Conservation (phyloP, 2,329 filamentous ascomycete species). For the Pezicula neosporulosa region DNA sequence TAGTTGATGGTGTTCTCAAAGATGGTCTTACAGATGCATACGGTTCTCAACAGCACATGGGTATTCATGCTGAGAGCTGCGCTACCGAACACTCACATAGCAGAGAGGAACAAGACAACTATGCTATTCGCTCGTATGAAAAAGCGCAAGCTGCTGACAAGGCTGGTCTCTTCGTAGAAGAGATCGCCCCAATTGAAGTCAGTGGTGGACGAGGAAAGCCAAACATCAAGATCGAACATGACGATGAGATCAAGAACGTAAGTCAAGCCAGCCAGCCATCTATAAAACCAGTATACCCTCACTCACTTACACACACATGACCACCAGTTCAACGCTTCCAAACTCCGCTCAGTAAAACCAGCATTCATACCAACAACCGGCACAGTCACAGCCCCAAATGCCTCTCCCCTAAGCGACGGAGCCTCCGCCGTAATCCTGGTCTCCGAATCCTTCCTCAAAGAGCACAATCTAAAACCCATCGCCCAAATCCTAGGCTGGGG, state of each 20-base stretch:
- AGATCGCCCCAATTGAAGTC: constrained; percentile 89
- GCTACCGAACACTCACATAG: constrained; percentile 72
- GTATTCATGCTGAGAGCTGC: constrained; percentile 87
- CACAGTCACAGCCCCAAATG: constrained; percentile 94
- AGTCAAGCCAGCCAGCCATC: no score
- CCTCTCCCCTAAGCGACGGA: constrained; percentile 93
- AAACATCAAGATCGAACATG: constrained; percentile 70
- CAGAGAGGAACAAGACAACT: constrained; percentile 87
- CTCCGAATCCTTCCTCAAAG: constrained; percentile 90
- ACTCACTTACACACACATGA: no score
- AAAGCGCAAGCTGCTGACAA: constrained; percentile 85
- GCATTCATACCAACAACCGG: constrained; percentile 77
- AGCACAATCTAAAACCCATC: constrained; percentile 85
- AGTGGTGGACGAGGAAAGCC: constrained; percentile 89
- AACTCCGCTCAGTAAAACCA: constrained; percentile 59
- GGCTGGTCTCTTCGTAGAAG: constrained; percentile 73
- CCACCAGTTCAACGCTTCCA: no score
- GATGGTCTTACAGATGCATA: constrained; percentile 94
- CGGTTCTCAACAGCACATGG: constrained; percentile 93
- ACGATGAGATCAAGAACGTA: constrained; percentile 90
- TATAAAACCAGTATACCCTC: no score
- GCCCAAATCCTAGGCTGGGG: constrained; percentile 98
- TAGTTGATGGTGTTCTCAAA: constrained; percentile 89
- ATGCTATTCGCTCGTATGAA: constrained; percentile 93
- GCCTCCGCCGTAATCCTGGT: constrained; percentile 89